Evolutionary conservation across 176 grass and related monocot genomes (phyloP).

Genomic region (Hsuehochloa calcarea): DNA sequence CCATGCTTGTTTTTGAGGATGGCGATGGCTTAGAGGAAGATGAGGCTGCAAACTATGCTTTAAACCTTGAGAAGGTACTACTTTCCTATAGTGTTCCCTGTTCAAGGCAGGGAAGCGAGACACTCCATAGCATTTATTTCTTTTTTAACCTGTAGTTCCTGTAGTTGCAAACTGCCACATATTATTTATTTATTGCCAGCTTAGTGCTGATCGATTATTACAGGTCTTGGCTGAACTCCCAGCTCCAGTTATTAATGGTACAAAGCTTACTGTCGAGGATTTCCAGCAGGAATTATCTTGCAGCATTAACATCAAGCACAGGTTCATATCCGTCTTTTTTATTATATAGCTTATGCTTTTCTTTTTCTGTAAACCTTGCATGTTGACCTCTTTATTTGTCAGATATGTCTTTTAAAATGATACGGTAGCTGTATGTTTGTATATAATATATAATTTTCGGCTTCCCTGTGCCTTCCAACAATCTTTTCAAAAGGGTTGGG

Average conservation of each 20-base stretch:
- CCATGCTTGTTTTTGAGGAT: conserved; percentile 78
- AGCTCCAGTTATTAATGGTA: conserved; percentile 77
- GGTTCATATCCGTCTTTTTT: conserved; percentile 40
- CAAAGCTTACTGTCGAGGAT: conserved; percentile 85
- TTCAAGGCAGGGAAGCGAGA: not conserved
- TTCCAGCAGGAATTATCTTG: conserved; percentile 85
- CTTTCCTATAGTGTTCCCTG: not conserved
- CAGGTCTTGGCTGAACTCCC: conserved; percentile 84
- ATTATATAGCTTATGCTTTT: conserved; percentile 2
- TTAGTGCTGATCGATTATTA: conserved; percentile 19
- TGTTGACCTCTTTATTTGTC: not conserved
- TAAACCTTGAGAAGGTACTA: conserved; percentile 88
- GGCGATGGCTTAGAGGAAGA: conserved; percentile 85
- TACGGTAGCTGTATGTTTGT: not conserved
- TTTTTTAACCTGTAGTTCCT: not conserved
- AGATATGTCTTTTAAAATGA: not conserved
- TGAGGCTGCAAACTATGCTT: conserved; percentile 64
- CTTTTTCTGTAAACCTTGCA: not conserved
- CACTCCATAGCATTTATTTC: not conserved
- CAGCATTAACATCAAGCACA: conserved; percentile 97
- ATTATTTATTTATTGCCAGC: conserved; percentile 6
- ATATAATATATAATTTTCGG: not conserved
- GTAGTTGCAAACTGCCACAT: not conserved
- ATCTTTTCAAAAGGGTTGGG: not conserved
- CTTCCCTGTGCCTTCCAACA: not conserved